phyloP scores from a whole-genome alignment of 2,329 filamentous ascomycete genomes.

The Didymella arachidicola region DNA sequence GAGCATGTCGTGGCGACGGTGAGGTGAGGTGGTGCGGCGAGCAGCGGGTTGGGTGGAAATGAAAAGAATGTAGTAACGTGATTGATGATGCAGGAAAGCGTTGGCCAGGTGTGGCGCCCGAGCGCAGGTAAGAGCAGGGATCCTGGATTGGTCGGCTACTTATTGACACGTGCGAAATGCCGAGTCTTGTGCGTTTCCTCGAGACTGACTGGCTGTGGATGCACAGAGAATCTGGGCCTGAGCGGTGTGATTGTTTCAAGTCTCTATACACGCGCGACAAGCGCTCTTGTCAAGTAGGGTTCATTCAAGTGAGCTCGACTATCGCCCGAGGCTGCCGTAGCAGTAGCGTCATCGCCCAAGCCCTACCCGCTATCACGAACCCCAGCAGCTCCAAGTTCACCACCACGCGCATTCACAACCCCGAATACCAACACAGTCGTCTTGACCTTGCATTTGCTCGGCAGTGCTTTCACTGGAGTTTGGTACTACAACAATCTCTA shows the following conservation, averaged over 20 bases:
- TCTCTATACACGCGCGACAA: constrained; percentile 10
- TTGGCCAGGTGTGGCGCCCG: constrained; percentile 14
- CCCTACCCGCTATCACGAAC: constrained; percentile 10
- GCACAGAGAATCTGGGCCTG: not conserved
- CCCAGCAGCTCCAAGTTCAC: constrained; percentile 13
- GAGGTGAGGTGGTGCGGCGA: constrained; percentile 23
- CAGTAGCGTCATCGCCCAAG: constrained; percentile 18
- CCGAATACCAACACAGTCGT: not conserved
- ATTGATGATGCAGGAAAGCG: constrained; percentile 23
- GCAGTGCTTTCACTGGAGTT: not conserved
- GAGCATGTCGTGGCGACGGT: constrained; percentile 43
- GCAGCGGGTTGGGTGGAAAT: constrained; percentile 16
- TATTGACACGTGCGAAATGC: constrained; percentile 17
- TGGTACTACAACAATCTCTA: no score
- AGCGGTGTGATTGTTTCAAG: constrained; percentile 4
- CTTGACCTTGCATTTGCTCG: not conserved
- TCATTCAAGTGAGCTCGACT: constrained; percentile 3
- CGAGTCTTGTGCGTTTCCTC: not conserved
- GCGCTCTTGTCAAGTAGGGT: constrained; percentile 5
- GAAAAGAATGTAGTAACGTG: constrained; percentile 29
- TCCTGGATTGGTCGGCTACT: constrained; percentile 11
- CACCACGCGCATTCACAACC: constrained; percentile 10
- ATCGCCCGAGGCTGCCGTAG: constrained; percentile 10
- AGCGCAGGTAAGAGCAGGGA: constrained; percentile 15
- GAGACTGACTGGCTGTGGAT: constrained; percentile 1